Base-by-base conservation (phyloP, 129 eudicot genomes). In the Flaveria sonorensis region DNA sequence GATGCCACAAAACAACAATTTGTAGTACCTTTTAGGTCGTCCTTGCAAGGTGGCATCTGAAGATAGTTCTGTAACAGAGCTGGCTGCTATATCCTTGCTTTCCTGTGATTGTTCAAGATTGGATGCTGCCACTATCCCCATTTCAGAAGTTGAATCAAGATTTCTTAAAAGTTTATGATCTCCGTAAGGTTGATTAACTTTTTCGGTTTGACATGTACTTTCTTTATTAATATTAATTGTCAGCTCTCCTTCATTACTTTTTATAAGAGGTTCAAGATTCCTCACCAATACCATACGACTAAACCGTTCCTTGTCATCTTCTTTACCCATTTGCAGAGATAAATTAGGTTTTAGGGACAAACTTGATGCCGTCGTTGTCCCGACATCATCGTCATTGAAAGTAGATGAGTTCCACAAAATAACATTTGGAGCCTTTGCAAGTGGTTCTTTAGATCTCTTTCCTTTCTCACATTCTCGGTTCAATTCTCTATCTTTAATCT, bases 1-100 rank as follows among this genome's bases (percentile, higher is more conserved):
- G 40, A 70, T 21, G 66, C n/a, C n/a, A n/a, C n/a, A n/a, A n/a
- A n/a, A n/a, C n/a, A n/a, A n/a, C n/a, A n/a, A n/a, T n/a, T n/a
- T n/a, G n/a, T n/a, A n/a, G 20, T 81, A 95, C 99, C 97, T 88
- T 82, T 75, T 71, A 12, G 99, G 99, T 73, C 83, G 89, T 61
- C 77, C 86, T 71, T 72, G 85, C 73, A 92, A 85, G 60, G 85
- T 75, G 73, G 88, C 80, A 59, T 90, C 91, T 26, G 73, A 19
- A 81, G 79, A 68, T 52, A 32, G 51, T 24, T 68, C 74, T 40
- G 70, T 19, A 68, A 71, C 84, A 7, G 75, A 61, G 56, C 28
- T 71, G 0, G n/a, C 40, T 23, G 81, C 70, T 74, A 43, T 55
- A 74, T 52, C 10, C 28, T 42, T 52, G 70, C 66, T 61, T 74